These are phyloP conservation scores for Nitzschia sp. DNA, from an alignment of 108 stramenopile genomes.

Conservation along the genomic window DNA sequence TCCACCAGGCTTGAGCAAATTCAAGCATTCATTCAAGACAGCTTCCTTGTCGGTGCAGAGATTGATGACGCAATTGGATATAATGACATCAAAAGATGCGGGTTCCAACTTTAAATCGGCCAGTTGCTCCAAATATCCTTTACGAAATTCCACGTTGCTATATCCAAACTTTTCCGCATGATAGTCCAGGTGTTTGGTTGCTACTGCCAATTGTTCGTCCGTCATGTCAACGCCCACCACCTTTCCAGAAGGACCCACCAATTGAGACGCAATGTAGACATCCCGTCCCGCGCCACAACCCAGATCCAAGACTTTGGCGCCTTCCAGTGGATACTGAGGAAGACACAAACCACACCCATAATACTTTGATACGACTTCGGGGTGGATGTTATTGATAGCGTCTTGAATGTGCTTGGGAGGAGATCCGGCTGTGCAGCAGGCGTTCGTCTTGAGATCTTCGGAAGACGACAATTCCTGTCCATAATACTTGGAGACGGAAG, in stretches of 20 bases:
- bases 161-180: conserved; percentile 90
- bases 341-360: conserved; percentile 96
- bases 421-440: conserved; percentile 88
- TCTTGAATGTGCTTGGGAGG: conserved; percentile 77
- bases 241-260: conserved; percentile 83
- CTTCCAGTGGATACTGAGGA: conserved; percentile 85
- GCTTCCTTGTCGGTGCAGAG: conserved; percentile 94
- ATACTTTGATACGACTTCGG: conserved; percentile 85
- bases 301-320: conserved; percentile 85
- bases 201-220: conserved; percentile 90
- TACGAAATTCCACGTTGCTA: conserved; percentile 88
- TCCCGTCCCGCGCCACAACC: conserved; percentile 96
- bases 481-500: conserved; percentile 80
- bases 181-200: conserved; percentile 71
- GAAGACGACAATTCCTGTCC: conserved; percentile 79
- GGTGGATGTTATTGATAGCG: conserved; percentile 81
- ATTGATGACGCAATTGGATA: conserved; percentile 98
- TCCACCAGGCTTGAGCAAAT: conserved; percentile 91
- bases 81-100: conserved; percentile 91
- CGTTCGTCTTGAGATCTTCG: conserved; percentile 93
- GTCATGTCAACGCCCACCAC: conserved; percentile 99
- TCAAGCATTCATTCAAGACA: conserved; percentile 84
- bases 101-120: conserved; percentile 73
- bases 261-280: conserved; percentile 91
- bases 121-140: conserved; percentile 90